Evolutionary conservation across 1,284 basidiomycete species (phyloP).

Genomic region (Melampsora americana): DNA sequence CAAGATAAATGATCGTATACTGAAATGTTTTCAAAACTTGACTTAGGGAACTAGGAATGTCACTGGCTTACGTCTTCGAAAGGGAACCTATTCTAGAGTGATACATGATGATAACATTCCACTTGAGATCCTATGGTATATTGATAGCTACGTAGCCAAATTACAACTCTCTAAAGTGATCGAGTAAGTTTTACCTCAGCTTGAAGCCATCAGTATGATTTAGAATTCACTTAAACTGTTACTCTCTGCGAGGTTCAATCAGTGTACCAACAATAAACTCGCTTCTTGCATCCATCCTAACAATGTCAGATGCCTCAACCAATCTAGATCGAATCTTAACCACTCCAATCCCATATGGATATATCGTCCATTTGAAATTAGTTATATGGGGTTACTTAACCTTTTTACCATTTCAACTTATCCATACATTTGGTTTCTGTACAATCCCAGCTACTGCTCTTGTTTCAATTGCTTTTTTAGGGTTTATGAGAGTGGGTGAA

Average conservation of each 20-base stretch:
- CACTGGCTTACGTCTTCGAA: conserved; percentile 5
- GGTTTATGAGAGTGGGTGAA: conserved; percentile 31
- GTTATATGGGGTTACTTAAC: conserved; percentile 37
- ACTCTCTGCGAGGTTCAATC: not conserved
- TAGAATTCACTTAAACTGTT: not conserved
- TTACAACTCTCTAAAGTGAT: conserved; percentile 16
- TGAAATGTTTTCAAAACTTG: too few relatives aligned
- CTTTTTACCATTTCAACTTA: conserved; percentile 36
- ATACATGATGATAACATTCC: conserved; percentile 33
- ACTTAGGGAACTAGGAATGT: conserved; percentile 26
- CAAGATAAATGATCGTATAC: too few relatives aligned
- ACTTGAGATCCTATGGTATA: conserved; percentile 27
- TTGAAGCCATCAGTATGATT: not conserved
- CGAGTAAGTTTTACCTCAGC: conserved; percentile 8
- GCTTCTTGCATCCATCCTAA: not conserved
- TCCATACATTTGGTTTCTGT: conserved; percentile 18
- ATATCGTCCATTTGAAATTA: conserved; percentile 33
- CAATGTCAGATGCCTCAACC: conserved; percentile 19
- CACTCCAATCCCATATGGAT: conserved; percentile 36
- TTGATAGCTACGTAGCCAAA: conserved; percentile 21
- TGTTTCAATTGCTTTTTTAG: conserved; percentile 29
- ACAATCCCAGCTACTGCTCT: conserved; percentile 28
- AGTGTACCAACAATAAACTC: conserved; percentile 32
- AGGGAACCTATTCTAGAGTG: not conserved
- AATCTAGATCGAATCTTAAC: conserved; percentile 31